Conservation (phyloP, 2,329 filamentous ascomycete species). For the Colletotrichum horii region DNA sequence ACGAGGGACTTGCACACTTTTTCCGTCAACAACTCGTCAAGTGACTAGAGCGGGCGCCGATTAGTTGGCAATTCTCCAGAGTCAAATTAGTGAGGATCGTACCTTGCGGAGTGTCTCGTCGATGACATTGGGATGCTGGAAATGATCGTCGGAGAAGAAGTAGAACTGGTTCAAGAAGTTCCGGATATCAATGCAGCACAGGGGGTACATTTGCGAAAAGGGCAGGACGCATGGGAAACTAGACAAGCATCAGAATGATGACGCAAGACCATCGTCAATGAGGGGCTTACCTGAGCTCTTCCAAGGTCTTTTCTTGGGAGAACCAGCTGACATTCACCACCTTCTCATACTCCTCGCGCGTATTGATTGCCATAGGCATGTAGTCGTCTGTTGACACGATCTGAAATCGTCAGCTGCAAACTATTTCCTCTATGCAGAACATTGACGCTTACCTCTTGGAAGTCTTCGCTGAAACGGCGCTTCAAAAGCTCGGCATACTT, state of each 20-base stretch:
- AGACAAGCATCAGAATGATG: constrained; percentile 23
- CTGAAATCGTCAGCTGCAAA: constrained; percentile 36
- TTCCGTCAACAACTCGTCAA: constrained; percentile 93
- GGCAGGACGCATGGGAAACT: constrained; percentile 95
- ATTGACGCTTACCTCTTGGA: constrained; percentile 73
- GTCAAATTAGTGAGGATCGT: constrained; percentile 18
- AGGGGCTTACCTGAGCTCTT: constrained; percentile 70
- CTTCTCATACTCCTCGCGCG: constrained; percentile 89
- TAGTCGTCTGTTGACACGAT: constrained; percentile 94
- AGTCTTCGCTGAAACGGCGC: constrained; percentile 90
- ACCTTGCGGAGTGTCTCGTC: constrained; percentile 88
- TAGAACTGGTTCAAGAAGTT: constrained; percentile 99
- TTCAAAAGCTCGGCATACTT: constrained; percentile 94
- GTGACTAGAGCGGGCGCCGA: constrained; percentile 56
- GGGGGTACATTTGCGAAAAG: constrained; percentile 98
- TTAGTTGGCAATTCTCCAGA: not conserved
- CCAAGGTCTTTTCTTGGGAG: constrained; percentile 76
- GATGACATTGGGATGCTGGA: constrained; percentile 87
- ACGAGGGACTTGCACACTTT: constrained; percentile 93
- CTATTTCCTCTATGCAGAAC: not conserved
- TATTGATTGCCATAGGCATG: constrained; percentile 98
- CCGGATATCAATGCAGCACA: constrained; percentile 97
- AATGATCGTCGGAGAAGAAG: constrained; percentile 95
- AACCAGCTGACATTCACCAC: constrained; percentile 98
- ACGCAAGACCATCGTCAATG: not conserved